Conservation (phyloP, 2,329 filamentous ascomycete species). For the Colletotrichum paranaense region DNA sequence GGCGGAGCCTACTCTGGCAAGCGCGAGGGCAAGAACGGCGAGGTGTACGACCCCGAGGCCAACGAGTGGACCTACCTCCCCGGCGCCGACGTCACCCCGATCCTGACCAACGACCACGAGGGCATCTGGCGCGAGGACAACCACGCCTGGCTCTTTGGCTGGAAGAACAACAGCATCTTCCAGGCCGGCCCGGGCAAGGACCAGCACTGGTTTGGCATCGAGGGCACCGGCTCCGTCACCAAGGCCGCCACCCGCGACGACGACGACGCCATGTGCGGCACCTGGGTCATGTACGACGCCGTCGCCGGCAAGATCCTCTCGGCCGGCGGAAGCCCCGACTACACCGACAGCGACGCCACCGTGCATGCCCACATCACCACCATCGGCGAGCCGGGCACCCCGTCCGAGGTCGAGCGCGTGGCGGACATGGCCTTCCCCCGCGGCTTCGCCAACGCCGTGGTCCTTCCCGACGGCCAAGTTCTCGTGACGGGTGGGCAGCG, state of each 20-base stretch:
- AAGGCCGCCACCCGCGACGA: constrained; percentile 56
- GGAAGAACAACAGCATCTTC: constrained; percentile 62
- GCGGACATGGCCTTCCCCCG: constrained; percentile 50
- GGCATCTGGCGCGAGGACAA: constrained; percentile 59
- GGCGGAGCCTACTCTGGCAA: constrained; percentile 66
- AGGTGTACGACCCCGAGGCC: constrained; percentile 59
- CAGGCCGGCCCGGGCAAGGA: constrained; percentile 64
- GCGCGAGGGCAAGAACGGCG: constrained; percentile 63
- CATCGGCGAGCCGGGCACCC: constrained; percentile 46
- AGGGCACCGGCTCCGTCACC: constrained; percentile 51
- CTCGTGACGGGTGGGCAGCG: constrained; percentile 61
- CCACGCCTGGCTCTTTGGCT: constrained; percentile 47
- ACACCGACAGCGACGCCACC: constrained; percentile 54
- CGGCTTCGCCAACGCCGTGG: constrained; percentile 57
- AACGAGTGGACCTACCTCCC: constrained; percentile 59
- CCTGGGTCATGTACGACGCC: constrained; percentile 68
- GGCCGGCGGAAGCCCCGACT: constrained; percentile 59
- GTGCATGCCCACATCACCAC: constrained; percentile 62
- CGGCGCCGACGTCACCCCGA: constrained; percentile 56
- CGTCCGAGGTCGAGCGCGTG: constrained; percentile 42
- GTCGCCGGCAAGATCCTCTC: constrained; percentile 67
- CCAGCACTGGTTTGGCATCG: constrained; percentile 68
- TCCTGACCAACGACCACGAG: constrained; percentile 61
- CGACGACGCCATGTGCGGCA: constrained; percentile 65
- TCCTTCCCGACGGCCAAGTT: constrained; percentile 60